Evolutionary conservation across 83 land plant genomes (phyloP).

Genomic region (Diphasiastrum complanatum): DNA sequence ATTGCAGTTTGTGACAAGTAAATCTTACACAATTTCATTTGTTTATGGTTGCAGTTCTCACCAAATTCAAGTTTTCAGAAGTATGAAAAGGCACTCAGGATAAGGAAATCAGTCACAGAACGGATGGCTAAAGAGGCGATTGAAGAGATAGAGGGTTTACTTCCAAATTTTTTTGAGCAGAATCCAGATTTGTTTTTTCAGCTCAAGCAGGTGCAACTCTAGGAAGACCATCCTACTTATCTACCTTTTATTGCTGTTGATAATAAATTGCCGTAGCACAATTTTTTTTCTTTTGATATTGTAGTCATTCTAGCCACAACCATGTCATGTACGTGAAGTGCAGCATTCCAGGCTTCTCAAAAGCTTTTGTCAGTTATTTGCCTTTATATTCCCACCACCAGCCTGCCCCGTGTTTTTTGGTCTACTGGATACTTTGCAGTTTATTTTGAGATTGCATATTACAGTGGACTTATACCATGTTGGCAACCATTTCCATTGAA

Average conservation of each 20-base stretch:
- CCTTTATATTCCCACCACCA: no score
- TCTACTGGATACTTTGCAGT: no score
- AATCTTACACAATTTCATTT: background rate
- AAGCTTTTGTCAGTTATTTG: no score
- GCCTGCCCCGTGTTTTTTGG: no score
- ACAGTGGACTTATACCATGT: no score
- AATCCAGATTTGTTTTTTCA: slow-evolving; percentile 84
- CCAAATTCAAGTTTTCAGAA: slow-evolving; percentile 25
- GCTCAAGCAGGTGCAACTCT: slow-evolving; percentile 94
- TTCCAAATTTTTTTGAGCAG: slow-evolving; percentile 69
- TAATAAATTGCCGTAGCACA: no score
- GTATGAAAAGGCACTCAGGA: slow-evolving; percentile 57
- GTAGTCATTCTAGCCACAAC: no score
- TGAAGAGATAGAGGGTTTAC: slow-evolving; percentile 53
- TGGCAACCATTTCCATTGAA: no score
- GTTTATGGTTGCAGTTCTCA: slow-evolving; percentile 10
- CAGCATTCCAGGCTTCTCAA: no score
- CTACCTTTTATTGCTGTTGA: background rate
- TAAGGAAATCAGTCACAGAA: slow-evolving; percentile 57
- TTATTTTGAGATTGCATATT: no score
- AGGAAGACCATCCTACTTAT: background rate
- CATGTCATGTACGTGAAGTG: no score
- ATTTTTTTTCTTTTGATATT: no score
- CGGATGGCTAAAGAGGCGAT: slow-evolving; percentile 75
- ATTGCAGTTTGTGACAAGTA: background rate